Evolutionary conservation across 2,329 filamentous ascomycete species (phyloP), one percentile per base, ranked within the genome.

Genomic region (Curvularia hawaiiensis): DNA sequence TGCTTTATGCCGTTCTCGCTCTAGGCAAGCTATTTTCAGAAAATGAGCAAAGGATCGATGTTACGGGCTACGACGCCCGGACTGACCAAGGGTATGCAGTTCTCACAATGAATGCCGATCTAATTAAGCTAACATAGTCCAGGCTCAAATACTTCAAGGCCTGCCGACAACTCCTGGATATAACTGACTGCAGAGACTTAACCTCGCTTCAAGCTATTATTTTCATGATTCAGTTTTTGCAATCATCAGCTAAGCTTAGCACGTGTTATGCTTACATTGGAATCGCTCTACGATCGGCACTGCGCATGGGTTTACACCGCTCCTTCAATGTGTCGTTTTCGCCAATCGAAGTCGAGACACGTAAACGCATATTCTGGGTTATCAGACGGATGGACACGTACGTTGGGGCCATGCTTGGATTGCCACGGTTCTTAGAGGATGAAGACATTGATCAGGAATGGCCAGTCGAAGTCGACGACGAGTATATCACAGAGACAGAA

Each of bases 241-340:
- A 83, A 52, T 82, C 78, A 3, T 82, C 81, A 3, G 80, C 81
- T 9, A 83, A 82, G 60, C 72, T 83, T 14, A 81, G 80, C 24
- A 81, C 81, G 33, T 83, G 81, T 64, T 83, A 83, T 64, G 76
- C 81, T 3, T 83, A 82, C 56, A 79, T 83, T 41, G 81, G 81
- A 24, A 79, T 83, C 24, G 81, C 81, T 3, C 61, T 82, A 38
- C 78, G 81, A 54, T 82, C 81, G 16, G 79, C 81, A 3, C 60
- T 83, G 31, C 79, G 81, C 4, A 81, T 83, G 78, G 81, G 81
- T 9, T 64, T 83, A 22, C 81, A 83, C 67, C 77, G 81, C n/a
- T 78, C 79, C 3, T 79, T 81, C 60, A 75, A 75, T 40, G 72
- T 77, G 18, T 77, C 75, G 22, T 82, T 82, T 63, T 78, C 74